Evolutionary conservation across 805 yeast species (phyloP).

Genomic region (Candida sonorensis): DNA sequence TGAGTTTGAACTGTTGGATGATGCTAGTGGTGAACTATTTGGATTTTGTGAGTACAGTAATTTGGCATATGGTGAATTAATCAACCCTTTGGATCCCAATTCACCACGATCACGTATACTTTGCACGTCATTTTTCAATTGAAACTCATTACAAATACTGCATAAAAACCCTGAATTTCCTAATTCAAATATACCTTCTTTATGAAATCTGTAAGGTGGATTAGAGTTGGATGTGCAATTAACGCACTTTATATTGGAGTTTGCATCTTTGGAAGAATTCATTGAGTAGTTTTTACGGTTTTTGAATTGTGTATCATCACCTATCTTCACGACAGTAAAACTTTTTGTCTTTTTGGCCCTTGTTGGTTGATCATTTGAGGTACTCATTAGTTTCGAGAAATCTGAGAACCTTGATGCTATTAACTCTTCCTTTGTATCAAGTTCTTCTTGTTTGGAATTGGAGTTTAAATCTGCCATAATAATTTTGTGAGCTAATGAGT

Average conservation of each 20-base stretch:
- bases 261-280: neutral
- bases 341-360: constrained; percentile 26
- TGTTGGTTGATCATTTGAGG: constrained; percentile 19
- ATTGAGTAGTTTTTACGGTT: constrained; percentile 3
- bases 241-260: constrained; percentile 19
- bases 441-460: constrained; percentile 5
- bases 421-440: constrained; percentile 20
- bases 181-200: constrained; percentile 27
- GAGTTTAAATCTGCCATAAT: constrained; percentile 23
- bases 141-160: constrained; percentile 20
- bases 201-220: constrained; percentile 28
- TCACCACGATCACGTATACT: constrained; percentile 26
- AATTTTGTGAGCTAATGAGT: constrained; percentile 27
- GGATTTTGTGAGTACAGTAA: neutral
- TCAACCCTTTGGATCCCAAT: constrained; percentile 25
- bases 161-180: constrained; percentile 31
- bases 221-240: constrained; percentile 24
- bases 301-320: constrained; percentile 14
- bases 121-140: constrained; percentile 17
- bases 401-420: constrained; percentile 26
- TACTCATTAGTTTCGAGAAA: constrained; percentile 20
- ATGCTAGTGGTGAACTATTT: neutral
- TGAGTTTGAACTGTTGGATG: neutral
- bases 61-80: constrained; percentile 25
- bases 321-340: constrained; percentile 26